These are phyloP conservation scores for Hypoxylon perforatum DNA, from an alignment of 495 filamentous ascomycete genomes.

Conservation along the genomic window DNA sequence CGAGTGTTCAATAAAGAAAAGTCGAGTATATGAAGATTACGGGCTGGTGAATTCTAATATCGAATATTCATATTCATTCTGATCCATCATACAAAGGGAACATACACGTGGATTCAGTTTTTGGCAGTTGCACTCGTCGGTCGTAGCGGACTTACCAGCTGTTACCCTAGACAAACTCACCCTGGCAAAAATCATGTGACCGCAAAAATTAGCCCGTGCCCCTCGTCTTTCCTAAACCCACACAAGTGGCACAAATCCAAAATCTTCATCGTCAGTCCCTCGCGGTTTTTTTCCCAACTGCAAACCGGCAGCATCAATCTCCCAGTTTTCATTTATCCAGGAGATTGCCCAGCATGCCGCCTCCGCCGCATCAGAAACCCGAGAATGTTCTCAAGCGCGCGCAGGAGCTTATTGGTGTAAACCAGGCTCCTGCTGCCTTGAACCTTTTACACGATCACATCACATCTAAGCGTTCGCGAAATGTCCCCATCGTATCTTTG, in stretches of 20 bases:
- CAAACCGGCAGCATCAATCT: constrained; percentile 44
- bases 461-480: constrained; percentile 95
- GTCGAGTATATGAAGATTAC: too few relatives aligned
- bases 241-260: constrained; percentile 49
- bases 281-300: constrained; percentile 38
- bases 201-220: constrained; percentile 46
- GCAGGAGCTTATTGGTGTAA: constrained; percentile 97
- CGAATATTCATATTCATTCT: too few relatives aligned
- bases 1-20: too few relatives aligned
- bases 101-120: neutral
- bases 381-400: constrained; percentile 99
- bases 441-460: constrained; percentile 98
- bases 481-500: constrained; percentile 94
- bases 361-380: constrained; percentile 95
- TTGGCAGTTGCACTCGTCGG: constrained; percentile 14
- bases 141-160: constrained; percentile 19
- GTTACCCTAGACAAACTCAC: neutral
- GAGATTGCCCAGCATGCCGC: constrained; percentile 71
- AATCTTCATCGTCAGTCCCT: constrained; percentile 39
- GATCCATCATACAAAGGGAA: too few relatives aligned
- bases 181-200: constrained; percentile 42
- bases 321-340: constrained; percentile 40
- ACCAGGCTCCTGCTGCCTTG: constrained; percentile 90
- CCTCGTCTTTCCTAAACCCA: constrained; percentile 46
- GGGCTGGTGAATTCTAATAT: too few relatives aligned